A percentile compares a stretch with the other conserved stretches of the same genome.
phyloP scores from a whole-genome alignment of 2,329 filamentous ascomycete species.

The Davidsoniella neocaledoniae region DNA sequence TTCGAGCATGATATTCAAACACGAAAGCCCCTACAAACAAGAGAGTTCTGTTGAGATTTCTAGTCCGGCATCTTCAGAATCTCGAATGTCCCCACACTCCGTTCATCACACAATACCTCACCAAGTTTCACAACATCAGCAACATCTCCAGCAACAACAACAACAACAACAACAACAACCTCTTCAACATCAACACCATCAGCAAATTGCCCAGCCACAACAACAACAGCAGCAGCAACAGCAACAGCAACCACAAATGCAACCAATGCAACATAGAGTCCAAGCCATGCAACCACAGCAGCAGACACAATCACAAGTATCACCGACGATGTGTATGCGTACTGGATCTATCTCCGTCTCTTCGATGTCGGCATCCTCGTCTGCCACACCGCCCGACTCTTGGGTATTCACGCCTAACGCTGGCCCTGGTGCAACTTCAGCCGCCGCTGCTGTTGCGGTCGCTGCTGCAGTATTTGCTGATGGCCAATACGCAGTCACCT shows the following conservation, averaged over 20 bases:
- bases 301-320: neutral
- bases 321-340: no score
- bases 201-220: neutral
- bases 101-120: neutral
- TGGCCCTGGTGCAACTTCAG: no score
- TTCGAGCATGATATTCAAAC: neutral
- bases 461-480: neutral
- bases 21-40: neutral
- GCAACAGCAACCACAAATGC: constrained; percentile 3
- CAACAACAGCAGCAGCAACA: constrained; percentile 2
- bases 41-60: constrained; percentile 8
- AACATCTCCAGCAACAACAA: neutral
- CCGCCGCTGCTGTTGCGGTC: neutral
- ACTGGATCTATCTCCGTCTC: neutral
- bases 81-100: constrained; percentile 9
- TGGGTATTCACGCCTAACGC: constrained; percentile 1
- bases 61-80: constrained; percentile 10
- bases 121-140: neutral
- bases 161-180: neutral
- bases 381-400: constrained; percentile 4
- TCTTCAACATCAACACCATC: neutral
- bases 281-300: neutral
- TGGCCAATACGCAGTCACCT: constrained; percentile 1
- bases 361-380: constrained; percentile 3
- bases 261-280: neutral